Percentiles rank a stretch among this genome's conserved stretches.
These are phyloP conservation scores for Solanum bulbocastanum DNA, from an alignment of 257 asterid species.

Conservation along the genomic window DNA sequence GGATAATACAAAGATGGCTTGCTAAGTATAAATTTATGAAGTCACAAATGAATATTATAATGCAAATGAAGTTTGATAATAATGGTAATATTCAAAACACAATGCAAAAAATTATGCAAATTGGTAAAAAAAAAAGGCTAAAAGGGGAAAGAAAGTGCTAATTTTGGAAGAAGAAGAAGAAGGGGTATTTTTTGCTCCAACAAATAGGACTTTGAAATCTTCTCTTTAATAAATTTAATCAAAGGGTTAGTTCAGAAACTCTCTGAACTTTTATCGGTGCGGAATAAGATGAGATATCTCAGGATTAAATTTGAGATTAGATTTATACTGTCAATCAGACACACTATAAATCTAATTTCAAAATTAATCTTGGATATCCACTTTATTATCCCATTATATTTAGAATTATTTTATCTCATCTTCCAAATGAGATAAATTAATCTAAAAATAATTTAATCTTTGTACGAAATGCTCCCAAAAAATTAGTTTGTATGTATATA, in stretches of 20 bases:
- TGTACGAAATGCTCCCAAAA: rapidly evolving
- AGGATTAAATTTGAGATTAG: background rate
- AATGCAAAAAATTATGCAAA: slow-evolving; percentile 3
- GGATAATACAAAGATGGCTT: slow-evolving; percentile 67
- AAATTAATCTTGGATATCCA: background rate
- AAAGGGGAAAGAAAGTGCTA: background rate
- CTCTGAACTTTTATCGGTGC: background rate
- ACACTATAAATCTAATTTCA: background rate
- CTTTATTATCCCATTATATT: background rate
- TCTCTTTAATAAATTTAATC: slow-evolving; percentile 8
- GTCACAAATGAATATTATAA: slow-evolving; percentile 28
- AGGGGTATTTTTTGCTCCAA: slow-evolving; percentile 5
- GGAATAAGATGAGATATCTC: background rate
- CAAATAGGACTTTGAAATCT: slow-evolving; percentile 21
- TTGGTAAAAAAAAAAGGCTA: background rate
- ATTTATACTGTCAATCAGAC: background rate
- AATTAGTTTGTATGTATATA: background rate
- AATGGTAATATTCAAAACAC: background rate
- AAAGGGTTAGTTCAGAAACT: background rate
- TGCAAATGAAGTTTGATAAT: slow-evolving; percentile 30
- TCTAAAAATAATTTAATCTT: background rate
- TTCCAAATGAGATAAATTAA: background rate
- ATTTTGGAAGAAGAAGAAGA: slow-evolving; percentile 1
- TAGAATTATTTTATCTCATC: background rate
- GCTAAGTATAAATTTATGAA: slow-evolving; percentile 26